A percentile compares a stretch with the other conserved stretches of the same genome.
These are phyloP conservation scores for Chytriomyces confervae DNA, from an alignment of 192 early-diverging fungal genomes.

Conservation along the genomic window DNA sequence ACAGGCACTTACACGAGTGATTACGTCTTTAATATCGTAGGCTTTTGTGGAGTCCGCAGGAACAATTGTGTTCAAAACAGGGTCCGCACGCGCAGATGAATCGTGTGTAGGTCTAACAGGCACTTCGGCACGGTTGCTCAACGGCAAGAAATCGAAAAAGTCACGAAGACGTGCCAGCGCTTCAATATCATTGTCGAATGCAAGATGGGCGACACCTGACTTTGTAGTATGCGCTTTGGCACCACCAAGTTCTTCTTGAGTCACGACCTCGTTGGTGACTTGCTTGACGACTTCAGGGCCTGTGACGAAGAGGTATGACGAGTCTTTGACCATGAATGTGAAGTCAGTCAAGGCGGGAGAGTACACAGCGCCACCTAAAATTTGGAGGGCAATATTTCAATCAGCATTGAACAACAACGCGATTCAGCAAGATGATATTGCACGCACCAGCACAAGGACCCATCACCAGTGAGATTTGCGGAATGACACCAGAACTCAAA, in stretches of 20 bases:
- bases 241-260: conserved; percentile 94
- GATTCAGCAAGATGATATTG: too few relatives aligned
- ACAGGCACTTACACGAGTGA: conserved; percentile 62
- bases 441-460: conserved; percentile 88
- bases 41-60: conserved; percentile 88
- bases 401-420: too few relatives aligned
- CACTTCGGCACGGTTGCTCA: conserved; percentile 77
- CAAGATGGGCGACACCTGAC: conserved; percentile 90
- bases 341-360: conserved; percentile 97
- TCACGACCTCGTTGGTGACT: conserved; percentile 92
- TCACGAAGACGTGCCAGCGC: conserved; percentile 81
- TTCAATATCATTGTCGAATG: conserved; percentile 93
- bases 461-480: conserved; percentile 96
- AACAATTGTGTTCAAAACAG: conserved; percentile 81
- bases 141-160: conserved; percentile 86
- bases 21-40: conserved; percentile 92
- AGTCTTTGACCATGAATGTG: conserved; percentile 95
- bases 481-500: conserved; percentile 88
- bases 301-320: conserved; percentile 95
- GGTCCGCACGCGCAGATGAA: conserved; percentile 70
- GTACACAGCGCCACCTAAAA: conserved; percentile 82
- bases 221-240: conserved; percentile 88
- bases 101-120: conserved; percentile 71
- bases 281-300: conserved; percentile 96
- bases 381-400: not conserved